phyloP scores from a whole-genome alignment of 192 early-diverging fungal genomes.

The Coemansia sp. region DNA sequence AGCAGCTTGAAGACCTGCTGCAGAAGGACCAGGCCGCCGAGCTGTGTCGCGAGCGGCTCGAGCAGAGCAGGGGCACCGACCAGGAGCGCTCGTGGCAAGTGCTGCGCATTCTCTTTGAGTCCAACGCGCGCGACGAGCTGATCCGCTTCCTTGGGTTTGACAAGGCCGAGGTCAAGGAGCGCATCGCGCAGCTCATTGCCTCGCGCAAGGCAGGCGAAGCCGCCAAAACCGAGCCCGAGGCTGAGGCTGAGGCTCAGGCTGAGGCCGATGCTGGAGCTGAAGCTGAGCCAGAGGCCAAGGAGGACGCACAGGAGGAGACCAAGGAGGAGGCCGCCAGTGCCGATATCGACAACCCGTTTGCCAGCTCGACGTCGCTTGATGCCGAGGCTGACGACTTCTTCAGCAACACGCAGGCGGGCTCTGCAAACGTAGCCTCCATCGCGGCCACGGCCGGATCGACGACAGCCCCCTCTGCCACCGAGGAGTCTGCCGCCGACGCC shows the following conservation, averaged over 20 bases:
- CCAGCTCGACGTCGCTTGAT: conserved; percentile 12
- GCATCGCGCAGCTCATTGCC: conserved; percentile 53
- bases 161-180: conserved; percentile 59
- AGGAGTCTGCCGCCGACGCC: conserved; percentile 2
- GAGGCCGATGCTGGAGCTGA: background rate
- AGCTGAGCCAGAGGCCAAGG: conserved; percentile 1
- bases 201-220: conserved; percentile 1
- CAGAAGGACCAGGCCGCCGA: conserved; percentile 53
- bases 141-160: conserved; percentile 89
- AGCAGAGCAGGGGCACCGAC: conserved; percentile 26
- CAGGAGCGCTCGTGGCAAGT: conserved; percentile 68
- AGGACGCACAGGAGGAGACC: background rate
- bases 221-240: background rate
- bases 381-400: conserved; percentile 54
- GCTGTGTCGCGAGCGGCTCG: conserved; percentile 42
- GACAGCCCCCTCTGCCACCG: background rate
- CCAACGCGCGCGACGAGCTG: conserved; percentile 73
- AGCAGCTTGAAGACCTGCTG: conserved; percentile 69
- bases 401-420: conserved; percentile 18
- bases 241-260: background rate
- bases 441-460: conserved; percentile 6
- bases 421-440: background rate
- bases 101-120: conserved; percentile 77
- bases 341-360: conserved; percentile 42
- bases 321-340: conserved; percentile 11